Base-by-base conservation (phyloP, 495 filamentous ascomycete species). In the Monascus purpureus region DNA sequence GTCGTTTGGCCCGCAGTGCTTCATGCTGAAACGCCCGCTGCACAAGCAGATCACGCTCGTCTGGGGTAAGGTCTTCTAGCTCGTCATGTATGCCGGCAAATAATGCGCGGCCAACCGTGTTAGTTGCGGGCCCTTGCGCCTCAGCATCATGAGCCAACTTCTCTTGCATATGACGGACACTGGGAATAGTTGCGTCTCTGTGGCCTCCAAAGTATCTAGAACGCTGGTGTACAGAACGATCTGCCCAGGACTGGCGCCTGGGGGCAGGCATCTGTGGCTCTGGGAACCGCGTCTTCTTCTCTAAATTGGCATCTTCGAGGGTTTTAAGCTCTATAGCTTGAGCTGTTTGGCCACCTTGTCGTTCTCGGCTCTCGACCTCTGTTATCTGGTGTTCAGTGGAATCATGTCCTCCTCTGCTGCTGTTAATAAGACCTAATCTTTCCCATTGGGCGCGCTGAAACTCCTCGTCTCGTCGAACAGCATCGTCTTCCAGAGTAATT, bases 401-500 rank as follows among this genome's bases (percentile, higher is more conserved):
- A 7, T 67, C 50, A 16, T 39, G 28, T 6, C 41, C 45, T 0
- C 46, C 39, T 2, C 45, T 44, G 14, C 46, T 39, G 1, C 52
- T 46, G 29, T 47, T 46, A 13, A 43, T 45, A 29, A 66, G 40
- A 1, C 54, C 59, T 28, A 72, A 54, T 6, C 73, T 67, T 30
- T 66, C 67, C 33, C 73, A 73, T 47, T 90, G 82, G 13, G 77
- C 79, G 22, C 75, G 68, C 23, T 77, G 76, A 50, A 96, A 97
- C 31, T 80, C 82, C 43, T 90, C 74, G 44, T 96, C 92, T 3
- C 86, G 76, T 25, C 77, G 63, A 8, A 90, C 82, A 4, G 90
- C 90, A 36, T 93, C 84, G 43, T 97, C 92, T 51, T 97, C 90
- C 26, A 96, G 67, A 0, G 90, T 96, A 43, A 97, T 92, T 1